A percentile compares a stretch with the other conserved stretches of the same genome.
phyloP scores from a whole-genome alignment of 2,329 filamentous ascomycete species.

The Pseudocercospora eumusae region DNA sequence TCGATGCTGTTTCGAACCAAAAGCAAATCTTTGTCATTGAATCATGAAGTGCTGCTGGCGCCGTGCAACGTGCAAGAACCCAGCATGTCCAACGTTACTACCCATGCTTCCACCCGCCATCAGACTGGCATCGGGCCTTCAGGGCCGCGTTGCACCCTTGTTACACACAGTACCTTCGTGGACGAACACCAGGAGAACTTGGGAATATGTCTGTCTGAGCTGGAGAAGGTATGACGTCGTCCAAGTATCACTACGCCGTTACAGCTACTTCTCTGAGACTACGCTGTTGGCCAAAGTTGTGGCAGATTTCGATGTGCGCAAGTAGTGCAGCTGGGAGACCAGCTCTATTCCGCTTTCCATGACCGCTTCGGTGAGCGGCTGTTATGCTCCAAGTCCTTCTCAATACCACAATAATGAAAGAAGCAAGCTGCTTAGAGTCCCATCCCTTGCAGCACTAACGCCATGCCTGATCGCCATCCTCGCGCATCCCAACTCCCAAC shows the following conservation, averaged over 20 bases:
- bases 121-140: neutral
- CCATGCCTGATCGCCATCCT: conserved; percentile 11
- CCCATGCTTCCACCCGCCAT: conserved; percentile 1
- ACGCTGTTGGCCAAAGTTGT: neutral
- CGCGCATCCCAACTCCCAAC: conserved; percentile 9
- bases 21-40: neutral
- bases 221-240: neutral
- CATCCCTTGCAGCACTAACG: conserved; percentile 11
- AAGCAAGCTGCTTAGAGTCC: neutral
- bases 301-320: neutral
- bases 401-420: neutral
- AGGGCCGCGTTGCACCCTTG: conserved; percentile 6
- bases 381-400: neutral
- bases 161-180: neutral
- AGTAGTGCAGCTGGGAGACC: neutral
- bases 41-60: no score
- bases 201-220: neutral
- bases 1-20: neutral
- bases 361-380: neutral
- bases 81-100: neutral
- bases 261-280: neutral
- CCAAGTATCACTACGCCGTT: neutral
- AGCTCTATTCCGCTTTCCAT: neutral
- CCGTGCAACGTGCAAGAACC: conserved; percentile 5
- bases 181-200: conserved; percentile 6